Evolutionary conservation across 1,284 basidiomycete species (phyloP).

Genomic region (Leccinum laetum): DNA sequence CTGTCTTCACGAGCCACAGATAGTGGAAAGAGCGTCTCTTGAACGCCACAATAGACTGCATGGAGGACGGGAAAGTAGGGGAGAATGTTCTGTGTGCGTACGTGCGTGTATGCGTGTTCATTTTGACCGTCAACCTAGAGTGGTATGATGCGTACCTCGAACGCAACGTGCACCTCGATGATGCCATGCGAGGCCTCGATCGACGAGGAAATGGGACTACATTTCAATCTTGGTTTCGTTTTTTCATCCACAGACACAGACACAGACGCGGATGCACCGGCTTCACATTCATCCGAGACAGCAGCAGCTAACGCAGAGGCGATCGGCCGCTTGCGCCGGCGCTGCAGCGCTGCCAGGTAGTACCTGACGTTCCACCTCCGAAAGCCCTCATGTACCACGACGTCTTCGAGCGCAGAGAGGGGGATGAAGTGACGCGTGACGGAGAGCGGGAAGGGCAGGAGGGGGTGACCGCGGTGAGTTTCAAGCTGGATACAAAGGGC

Average conservation of each 20-base stretch:
- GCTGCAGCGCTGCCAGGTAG: background rate
- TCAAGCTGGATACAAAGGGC: slow-evolving; percentile 33
- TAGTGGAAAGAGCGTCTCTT: background rate
- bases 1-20: background rate
- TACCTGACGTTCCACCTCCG: background rate
- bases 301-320: background rate
- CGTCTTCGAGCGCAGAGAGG: background rate
- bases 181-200: background rate
- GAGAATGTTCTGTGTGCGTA: background rate
- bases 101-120: background rate
- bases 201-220: background rate
- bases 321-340: background rate
- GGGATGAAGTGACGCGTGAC: background rate
- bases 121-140: background rate
- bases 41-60: background rate
- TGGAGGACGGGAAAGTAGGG: background rate
- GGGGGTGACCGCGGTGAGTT: background rate
- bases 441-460: background rate
- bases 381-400: background rate
- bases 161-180: background rate
- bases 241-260: background rate
- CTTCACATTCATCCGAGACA: background rate
- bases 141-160: background rate
- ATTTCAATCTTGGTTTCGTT: background rate
- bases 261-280: background rate